phyloP scores from a whole-genome alignment of 257 asterid genomes.

The Euphrasia confusa region DNA sequence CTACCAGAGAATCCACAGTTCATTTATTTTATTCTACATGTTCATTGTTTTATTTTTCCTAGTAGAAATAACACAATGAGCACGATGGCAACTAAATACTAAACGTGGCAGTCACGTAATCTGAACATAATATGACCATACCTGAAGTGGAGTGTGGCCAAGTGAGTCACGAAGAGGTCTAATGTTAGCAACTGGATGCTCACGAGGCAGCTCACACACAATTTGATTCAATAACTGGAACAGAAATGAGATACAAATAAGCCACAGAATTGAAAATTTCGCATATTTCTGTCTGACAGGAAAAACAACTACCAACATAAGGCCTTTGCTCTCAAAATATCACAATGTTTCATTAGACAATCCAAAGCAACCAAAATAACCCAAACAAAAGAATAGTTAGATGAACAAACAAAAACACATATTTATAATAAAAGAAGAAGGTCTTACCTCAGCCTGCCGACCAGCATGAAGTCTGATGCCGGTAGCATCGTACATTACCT shows the following conservation, averaged over 20 bases:
- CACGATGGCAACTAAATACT: neutral
- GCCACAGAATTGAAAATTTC: slow-evolving; percentile 10
- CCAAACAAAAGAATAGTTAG: slow-evolving; percentile 5
- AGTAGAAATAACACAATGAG: neutral
- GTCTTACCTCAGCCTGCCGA: slow-evolving; percentile 92
- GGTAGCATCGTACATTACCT: slow-evolving; percentile 99
- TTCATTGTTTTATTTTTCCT: neutral
- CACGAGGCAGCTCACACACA: slow-evolving; percentile 98
- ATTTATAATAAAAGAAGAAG: slow-evolving; percentile 16
- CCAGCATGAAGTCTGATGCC: slow-evolving; percentile 97
- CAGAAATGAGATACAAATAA: neutral
- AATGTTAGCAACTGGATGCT: slow-evolving; percentile 91
- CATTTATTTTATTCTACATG: no score
- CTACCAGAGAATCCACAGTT: no score
- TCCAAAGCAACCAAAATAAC: slow-evolving; percentile 8
- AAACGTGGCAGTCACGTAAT: neutral
- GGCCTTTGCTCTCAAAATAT: slow-evolving; percentile 9
- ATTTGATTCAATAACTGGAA: slow-evolving; percentile 83
- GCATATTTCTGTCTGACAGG: slow-evolving; percentile 1
- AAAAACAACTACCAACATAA: neutral
- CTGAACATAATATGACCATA: slow-evolving; percentile 20
- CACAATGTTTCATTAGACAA: slow-evolving; percentile 1
- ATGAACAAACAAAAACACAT: slow-evolving; percentile 1
- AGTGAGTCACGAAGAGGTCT: slow-evolving; percentile 93
- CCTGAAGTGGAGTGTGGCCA: slow-evolving; percentile 98